Percentiles rank a stretch among this genome's conserved stretches.
Conservation (phyloP, 2,329 filamentous ascomycete species). For the Tolypocladium tropicale region DNA sequence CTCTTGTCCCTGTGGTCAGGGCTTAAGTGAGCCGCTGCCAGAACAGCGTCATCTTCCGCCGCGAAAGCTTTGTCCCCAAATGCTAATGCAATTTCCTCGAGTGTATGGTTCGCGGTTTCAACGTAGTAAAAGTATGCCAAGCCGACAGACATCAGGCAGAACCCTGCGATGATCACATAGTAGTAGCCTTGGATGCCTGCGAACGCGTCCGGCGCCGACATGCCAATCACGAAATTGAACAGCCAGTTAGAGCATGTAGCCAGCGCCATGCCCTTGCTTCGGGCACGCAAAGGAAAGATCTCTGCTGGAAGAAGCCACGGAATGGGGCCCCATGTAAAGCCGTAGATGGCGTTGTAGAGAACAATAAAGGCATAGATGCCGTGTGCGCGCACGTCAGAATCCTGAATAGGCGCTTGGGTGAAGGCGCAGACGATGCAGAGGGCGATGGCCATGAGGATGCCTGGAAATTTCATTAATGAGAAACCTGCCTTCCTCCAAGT, state of each 20-base stretch:
- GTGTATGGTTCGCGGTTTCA: not conserved
- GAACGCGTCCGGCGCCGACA: slow-evolving; percentile 31
- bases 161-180: slow-evolving; percentile 29
- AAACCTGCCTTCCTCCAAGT: not conserved
- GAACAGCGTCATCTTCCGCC: not conserved
- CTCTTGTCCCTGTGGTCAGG: not conserved
- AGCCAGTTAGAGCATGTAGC: slow-evolving; percentile 27
- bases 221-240: slow-evolving; percentile 18
- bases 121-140: not conserved
- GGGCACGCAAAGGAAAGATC: slow-evolving; percentile 23
- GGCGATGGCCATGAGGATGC: not conserved
- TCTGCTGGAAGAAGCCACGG: slow-evolving; percentile 22
- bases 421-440: not conserved
- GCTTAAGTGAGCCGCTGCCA: not conserved
- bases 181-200: slow-evolving; percentile 29
- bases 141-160: slow-evolving; percentile 18
- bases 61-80: not conserved
- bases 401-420: not conserved
- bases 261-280: slow-evolving; percentile 28
- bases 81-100: not conserved
- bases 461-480: not conserved
- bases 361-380: not conserved
- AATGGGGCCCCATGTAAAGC: slow-evolving; percentile 25
- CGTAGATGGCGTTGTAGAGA: not conserved
- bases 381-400: not conserved